Evolutionary conservation across 1,284 basidiomycete genomes (phyloP), one percentile per base, ranked within the genome.

Genomic region (Pterulicium gracile): DNA sequence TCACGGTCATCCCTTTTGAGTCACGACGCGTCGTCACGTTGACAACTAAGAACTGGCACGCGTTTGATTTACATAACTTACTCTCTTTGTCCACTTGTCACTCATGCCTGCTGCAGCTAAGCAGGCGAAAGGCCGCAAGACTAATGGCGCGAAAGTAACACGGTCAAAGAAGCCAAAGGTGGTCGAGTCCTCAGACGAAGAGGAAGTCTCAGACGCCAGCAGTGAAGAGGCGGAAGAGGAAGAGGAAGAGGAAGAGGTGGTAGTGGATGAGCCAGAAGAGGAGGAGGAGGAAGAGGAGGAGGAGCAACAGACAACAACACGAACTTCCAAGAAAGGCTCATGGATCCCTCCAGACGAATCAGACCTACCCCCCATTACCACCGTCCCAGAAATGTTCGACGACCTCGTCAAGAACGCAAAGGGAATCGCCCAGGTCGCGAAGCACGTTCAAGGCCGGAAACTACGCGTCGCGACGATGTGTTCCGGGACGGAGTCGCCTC

Each of bases 391-490:
- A 42, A 96, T 97, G 59, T 97, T 97, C 61, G 69, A 72, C 46
- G 89, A 97, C 62, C 75, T 97, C 44, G 77, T 92, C 50, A 64
- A 73, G 48, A 79, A 73, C 51, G 73, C 81, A n/a, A 78, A 85
- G 7, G 68, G 79, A 44, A 77, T 91, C 51, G 74, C 77, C 54
- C 62, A 72, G 1, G 76, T 92, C 27, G 84, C 81, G 12, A 69
- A 84, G 55, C 78, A 74, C 32, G 67, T 96, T 45, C 66, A 76
- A 51, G 90, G 90, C 2, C 78, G 92, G 48, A 90, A 88, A 53
- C 70, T 97, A 57, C 88, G 93, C 56, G 79, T 97, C 36, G 94
- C 93, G 1, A 97, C 93, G 10, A 97, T 97, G 93, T 97, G 93
- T 68, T 95, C 91, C 44, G 93, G 93, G 17, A 97, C 93, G 2